A percentile compares a stretch with the other conserved stretches of the same genome.
Conservation (phyloP, 306 rosid species). For the Vicia villosa region DNA sequence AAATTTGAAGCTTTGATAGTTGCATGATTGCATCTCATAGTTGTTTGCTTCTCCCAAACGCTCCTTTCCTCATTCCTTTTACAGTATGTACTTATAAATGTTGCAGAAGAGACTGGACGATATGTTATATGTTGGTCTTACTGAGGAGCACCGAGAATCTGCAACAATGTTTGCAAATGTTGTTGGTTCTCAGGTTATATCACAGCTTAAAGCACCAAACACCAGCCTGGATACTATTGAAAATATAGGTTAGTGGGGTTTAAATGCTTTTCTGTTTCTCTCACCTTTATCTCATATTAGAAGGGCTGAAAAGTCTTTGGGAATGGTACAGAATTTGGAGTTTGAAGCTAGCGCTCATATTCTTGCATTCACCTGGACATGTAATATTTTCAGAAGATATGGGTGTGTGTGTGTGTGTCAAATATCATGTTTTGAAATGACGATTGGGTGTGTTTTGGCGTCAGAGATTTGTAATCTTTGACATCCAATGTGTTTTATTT, state of each 20-base stretch:
- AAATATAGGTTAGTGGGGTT: slow-evolving; percentile 58
- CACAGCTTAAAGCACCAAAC: slow-evolving; percentile 74
- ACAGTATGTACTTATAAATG: slow-evolving; percentile 40
- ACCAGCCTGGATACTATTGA: slow-evolving; percentile 44
- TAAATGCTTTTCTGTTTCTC: slow-evolving; percentile 12
- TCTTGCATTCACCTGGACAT: slow-evolving; percentile 18
- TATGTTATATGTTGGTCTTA: slow-evolving; percentile 98
- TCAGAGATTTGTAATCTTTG: slow-evolving; percentile 27
- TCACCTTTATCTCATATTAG: slow-evolving; percentile 18
- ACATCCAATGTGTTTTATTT: slow-evolving; percentile 4
- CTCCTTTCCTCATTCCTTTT: slow-evolving; percentile 38
- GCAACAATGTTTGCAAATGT: slow-evolving; percentile 91
- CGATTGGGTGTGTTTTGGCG: slow-evolving; percentile 24
- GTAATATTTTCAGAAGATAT: slow-evolving; percentile 17
- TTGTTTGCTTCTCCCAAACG: slow-evolving; percentile 32
- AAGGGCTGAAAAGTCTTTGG: slow-evolving; percentile 29
- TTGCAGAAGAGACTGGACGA: slow-evolving; percentile 88
- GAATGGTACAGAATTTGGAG: slow-evolving; percentile 30
- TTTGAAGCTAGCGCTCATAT: slow-evolving; percentile 22
- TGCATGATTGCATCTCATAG: slow-evolving; percentile 28
- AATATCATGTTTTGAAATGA: slow-evolving; percentile 31
- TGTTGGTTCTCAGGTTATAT: slow-evolving; percentile 95
- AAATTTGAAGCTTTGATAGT: slow-evolving; percentile 33
- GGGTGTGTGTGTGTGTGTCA: slow-evolving; percentile 36
- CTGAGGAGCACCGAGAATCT: slow-evolving; percentile 97